Percentiles rank a stretch among this genome's conserved stretches.
These are phyloP conservation scores for Acacia confusa DNA, from an alignment of 306 rosid genomes.

Conservation along the genomic window DNA sequence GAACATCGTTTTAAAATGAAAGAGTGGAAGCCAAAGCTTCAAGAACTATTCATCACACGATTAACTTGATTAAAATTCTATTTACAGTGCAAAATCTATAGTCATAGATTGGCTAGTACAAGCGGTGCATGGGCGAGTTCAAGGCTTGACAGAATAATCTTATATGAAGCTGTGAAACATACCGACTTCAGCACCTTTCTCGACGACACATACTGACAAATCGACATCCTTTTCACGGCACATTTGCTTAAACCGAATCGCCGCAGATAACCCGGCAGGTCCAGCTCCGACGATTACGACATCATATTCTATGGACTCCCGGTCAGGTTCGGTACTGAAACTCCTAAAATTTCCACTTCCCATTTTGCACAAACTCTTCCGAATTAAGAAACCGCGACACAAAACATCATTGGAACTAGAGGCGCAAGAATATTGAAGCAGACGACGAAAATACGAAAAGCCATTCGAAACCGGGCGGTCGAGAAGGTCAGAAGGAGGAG, in stretches of 20 bases:
- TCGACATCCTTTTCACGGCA: constrained; percentile 61
- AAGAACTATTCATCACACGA: neutral
- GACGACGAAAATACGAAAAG: constrained; percentile 13
- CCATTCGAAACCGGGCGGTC: constrained; percentile 1
- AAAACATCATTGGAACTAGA: constrained; percentile 16
- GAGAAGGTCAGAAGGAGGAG: constrained; percentile 6
- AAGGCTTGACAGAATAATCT: neutral
- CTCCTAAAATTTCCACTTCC: constrained; percentile 26
- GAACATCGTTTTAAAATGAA: neutral
- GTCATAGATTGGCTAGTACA: neutral
- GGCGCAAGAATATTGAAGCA: constrained; percentile 24
- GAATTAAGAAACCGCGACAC: neutral
- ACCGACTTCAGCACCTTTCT: constrained; percentile 96
- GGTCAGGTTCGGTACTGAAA: constrained; percentile 49
- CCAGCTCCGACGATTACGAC: constrained; percentile 97
- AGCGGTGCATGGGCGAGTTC: neutral
- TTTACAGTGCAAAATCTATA: neutral
- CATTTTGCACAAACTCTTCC: constrained; percentile 19
- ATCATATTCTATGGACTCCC: constrained; percentile 80
- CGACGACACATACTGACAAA: constrained; percentile 85
- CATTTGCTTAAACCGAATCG: constrained; percentile 78
- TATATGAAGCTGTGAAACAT: constrained; percentile 26
- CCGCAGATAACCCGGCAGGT: constrained; percentile 94
- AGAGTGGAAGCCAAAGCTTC: neutral
- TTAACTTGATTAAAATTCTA: neutral